These are phyloP conservation scores for Cetradonia linearis DNA, from an alignment of 495 filamentous ascomycete species.

Conservation along the genomic window DNA sequence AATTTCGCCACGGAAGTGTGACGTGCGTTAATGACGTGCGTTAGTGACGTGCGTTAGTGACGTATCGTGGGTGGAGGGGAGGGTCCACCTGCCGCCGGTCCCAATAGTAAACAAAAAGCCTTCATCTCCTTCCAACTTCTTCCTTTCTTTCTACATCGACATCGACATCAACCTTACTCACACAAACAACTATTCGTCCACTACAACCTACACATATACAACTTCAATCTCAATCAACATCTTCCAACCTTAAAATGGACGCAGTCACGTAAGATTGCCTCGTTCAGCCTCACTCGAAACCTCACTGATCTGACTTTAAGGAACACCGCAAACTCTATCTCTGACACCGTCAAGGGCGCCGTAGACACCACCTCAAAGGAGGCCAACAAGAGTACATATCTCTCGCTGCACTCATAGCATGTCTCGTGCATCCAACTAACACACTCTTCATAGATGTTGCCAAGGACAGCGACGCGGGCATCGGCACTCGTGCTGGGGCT, in stretches of 20 bases:
- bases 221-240: neutral
- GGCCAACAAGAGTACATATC: conserved; percentile 44
- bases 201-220: neutral
- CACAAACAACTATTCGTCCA: neutral
- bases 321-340: conserved; percentile 7
- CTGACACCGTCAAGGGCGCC: conserved; percentile 33
- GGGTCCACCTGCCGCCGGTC: neutral
- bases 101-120: conserved; percentile 9
- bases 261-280: conserved; percentile 11
- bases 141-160: neutral
- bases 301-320: neutral
- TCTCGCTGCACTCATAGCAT: neutral
- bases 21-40: neutral
- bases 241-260: conserved; percentile 13
- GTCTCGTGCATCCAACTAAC: neutral
- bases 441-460: conserved; percentile 32
- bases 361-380: conserved; percentile 56
- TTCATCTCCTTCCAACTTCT: neutral
- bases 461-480: conserved; percentile 44
- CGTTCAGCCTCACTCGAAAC: neutral
- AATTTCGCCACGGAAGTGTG: neutral
- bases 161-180: neutral
- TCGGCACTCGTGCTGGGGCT: conserved; percentile 43
- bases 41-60: conserved; percentile 3
- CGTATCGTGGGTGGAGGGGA: conserved; percentile 9